Evolutionary conservation across 208 protist species (phyloP), one percentile per base, ranked within the genome.

Genomic region (Leishmania lainsoni): DNA sequence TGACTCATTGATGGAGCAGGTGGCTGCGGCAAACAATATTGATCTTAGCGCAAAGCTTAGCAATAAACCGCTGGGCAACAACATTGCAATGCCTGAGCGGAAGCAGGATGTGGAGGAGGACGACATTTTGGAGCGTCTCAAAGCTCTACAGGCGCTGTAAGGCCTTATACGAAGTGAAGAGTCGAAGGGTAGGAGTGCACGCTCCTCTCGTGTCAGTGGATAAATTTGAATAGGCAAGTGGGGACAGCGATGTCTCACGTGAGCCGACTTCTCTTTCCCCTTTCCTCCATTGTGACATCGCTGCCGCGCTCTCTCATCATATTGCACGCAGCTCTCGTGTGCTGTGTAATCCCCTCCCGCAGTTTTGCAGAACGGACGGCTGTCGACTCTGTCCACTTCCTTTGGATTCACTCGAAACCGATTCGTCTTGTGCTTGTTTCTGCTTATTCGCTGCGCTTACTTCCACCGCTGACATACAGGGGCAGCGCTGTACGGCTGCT

Each of bases 11-110:
- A 92, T 99, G 70, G 89, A 94, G 69, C 95, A 99, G 88, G 92
- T 99, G 5, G 98, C 98, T 6, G 97, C 98, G 56, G 98, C 98
- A 72, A 96, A 99, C 80, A 98, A 98, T 83, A 91, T 99, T 52
- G 95, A 98, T 75, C 93, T 95, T 75, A 90, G 89, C 75, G 78
- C 83, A 42, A 84, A 93, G 78, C 84, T 97, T 76, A 81, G 83
- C 51, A 78, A 77, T 29, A 90, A 76, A 1, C 85, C 87, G 35
- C 29, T 92, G 63, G 69, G 72, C 32, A 85, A 14, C 58, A 81
- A 76, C 81, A 78, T 88, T 49, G 77, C 83, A 2, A 71, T 82
- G 71, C 79, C 87, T 26, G 81, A 66, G 52, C 75, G 65, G 48
- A 81, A 77, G 22, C 76, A 87, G 29, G 74, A 90, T 29, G 80